phyloP scores from a whole-genome alignment of 2,329 filamentous ascomycete species.

The Xylaria sp. region DNA sequence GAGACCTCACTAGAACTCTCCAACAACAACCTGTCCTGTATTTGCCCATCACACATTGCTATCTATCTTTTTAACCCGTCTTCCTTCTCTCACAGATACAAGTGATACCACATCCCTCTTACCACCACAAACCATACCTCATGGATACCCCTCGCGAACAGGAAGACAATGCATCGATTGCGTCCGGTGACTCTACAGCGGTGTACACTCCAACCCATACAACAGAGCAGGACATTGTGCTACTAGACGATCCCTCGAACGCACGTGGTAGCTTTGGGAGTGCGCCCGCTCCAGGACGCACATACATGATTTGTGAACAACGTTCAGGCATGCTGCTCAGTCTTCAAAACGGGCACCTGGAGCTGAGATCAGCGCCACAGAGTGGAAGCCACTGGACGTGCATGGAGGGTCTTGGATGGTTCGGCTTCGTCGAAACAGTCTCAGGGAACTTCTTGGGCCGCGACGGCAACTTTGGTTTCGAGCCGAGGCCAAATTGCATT shows the following conservation, averaged over 20 bases:
- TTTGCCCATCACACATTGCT: too few species aligned
- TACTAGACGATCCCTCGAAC: too few species aligned
- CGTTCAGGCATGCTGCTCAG: neutral
- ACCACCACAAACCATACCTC: too few species aligned
- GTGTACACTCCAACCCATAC: constrained; percentile 16
- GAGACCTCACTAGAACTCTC: too few species aligned
- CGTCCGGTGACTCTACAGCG: neutral
- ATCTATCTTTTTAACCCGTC: too few species aligned
- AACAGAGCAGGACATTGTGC: neutral
- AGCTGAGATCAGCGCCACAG: neutral
- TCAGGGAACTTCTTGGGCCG: constrained; percentile 14
- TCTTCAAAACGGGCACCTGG: neutral
- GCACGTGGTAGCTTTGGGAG: neutral
- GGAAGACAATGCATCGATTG: neutral
- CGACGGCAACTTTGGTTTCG: constrained; percentile 8
- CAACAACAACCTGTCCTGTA: too few species aligned
- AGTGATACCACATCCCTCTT: too few species aligned
- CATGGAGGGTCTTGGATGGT: constrained; percentile 5
- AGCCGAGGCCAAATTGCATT: neutral
- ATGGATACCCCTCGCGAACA: constrained; percentile 1
- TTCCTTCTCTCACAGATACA: too few species aligned
- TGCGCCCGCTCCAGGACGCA: constrained; percentile 7
- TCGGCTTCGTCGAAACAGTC: constrained; percentile 15
- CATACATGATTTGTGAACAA: constrained; percentile 14
- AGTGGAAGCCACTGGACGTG: constrained; percentile 1